Base-by-base conservation (phyloP, 2,329 filamentous ascomycete genomes). In the Colletotrichum sp. region DNA sequence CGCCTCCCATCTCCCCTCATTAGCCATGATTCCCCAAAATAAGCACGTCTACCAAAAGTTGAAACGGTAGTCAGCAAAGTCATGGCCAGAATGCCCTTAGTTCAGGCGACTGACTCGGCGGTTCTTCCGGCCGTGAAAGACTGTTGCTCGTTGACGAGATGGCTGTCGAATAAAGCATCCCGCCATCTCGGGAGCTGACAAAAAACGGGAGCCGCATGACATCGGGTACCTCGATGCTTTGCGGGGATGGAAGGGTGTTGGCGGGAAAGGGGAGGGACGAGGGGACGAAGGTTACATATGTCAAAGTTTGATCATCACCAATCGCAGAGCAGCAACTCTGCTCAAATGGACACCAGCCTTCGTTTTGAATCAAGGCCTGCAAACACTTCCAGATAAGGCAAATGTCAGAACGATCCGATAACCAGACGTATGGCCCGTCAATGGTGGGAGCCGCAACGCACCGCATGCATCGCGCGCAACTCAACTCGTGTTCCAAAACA, bases 251-350 rank as follows among this genome's bases (percentile, higher is more conserved):
- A 52, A 32, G 72, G n/a, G 36, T 30, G 55, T 34, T 13, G 44
- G 44, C 44, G 26, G 24, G 71, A 57, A 28, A 36, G 28, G 44
- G 32, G 60, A 67, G 55, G 69, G 52, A 36, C 28, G 34, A 73
- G 64, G 59, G 57, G 59, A 60, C 44, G 64, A 59, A 73, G 30
- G 70, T 65, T 76, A 60, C 74, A 73, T 68, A 49, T 75, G 76
- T 75, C 76, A 78, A 77, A 72, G 77, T 77, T 76, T 77, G 71
- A 77, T 77, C 71, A 55, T 72, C 71, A 76, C 75, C 77, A 77
- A 78, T 78, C 77, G 77, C 77, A 66, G 68, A 64, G 36, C 64
- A 77, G 72, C 49, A 77, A 66, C 65, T 75, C 21, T 74, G 66
- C 71, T 60, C 52, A 65, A 62, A 36, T 67, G 70, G 64, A 39